Evolutionary conservation across 768 basidiomycete genomes (phyloP).

Genomic region (Kwoniella sp.): DNA sequence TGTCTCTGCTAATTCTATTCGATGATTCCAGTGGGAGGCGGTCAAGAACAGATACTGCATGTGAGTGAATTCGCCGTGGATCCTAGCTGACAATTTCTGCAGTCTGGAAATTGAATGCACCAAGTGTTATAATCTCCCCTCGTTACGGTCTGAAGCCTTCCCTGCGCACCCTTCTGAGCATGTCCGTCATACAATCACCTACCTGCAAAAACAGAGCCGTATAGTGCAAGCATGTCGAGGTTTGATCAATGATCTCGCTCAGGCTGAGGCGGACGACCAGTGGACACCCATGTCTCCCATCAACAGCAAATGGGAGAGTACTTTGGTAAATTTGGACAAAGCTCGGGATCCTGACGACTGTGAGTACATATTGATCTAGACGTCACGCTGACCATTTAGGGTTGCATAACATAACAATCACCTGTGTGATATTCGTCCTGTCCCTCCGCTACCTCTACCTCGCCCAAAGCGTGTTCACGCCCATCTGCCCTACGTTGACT

Average conservation of each 20-base stretch:
- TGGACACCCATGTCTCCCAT: background rate
- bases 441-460: background rate
- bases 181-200: constrained; percentile 2
- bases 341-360: constrained; percentile 4
- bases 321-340: background rate
- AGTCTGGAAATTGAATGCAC: constrained; percentile 10
- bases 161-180: constrained; percentile 11
- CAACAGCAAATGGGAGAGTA: background rate
- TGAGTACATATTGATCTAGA: background rate
- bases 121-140: constrained; percentile 1
- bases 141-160: background rate
- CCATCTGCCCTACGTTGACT: background rate
- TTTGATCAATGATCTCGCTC: background rate
- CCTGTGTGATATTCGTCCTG: background rate
- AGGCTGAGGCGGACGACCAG: background rate
- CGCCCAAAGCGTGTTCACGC: background rate
- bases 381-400: background rate
- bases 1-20: background rate
- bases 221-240: constrained; percentile 5
- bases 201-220: background rate
- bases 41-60: constrained; percentile 19
- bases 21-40: constrained; percentile 12
- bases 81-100: background rate
- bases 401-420: background rate
- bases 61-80: background rate